Evolutionary conservation across 1,139 yeast species (phyloP), one percentile per base, ranked within the genome.

Genomic region (Arxiozyma slooffiae): DNA sequence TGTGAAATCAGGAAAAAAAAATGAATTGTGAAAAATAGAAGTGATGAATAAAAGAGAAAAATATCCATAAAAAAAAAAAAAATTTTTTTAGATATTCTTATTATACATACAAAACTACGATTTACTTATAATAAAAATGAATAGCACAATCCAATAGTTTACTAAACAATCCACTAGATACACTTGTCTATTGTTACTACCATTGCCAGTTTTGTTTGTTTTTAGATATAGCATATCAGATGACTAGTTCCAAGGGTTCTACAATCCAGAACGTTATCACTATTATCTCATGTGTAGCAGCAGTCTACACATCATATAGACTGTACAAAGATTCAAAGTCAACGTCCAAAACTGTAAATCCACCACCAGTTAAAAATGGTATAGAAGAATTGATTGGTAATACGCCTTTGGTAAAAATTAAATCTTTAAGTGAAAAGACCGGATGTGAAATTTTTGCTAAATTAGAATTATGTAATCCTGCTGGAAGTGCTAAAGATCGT

Each of bases 401-500:
- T 67, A 92, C 98, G 0, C 96, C 96, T 0, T 66, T 92, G 67
- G 80, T 92, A n/a, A 78, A 78, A 57, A 76, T 92, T 52, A 77
- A 78, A 55, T 84, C 95, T 0, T 73, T 92, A n/a, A 82, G 94
- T 1, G 69, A 73, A 16, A 69, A 75, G 22, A 87, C 96, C 0
- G 95, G 95, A 0, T 83, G 95, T 63, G 81, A 84, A 46, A 80
- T 92, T 8, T 86, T 81, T 62, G 97, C 95, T 46, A 92, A 92
- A 62, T 67, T 90, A 57, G 98, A 92, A 66, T 70, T 88, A 53
- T 69, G 75, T 55, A 92, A 92, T 61, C 97, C 97, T 0, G 98
- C 92, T 1, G 97, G 97, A 0, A 85, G 95, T 51, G 96, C 97
- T 8, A 92, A 92, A 61, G 98, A 92, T 64, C 71, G 98, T 42